These are phyloP conservation scores for Fusarium sterilihyphosum DNA, from an alignment of 2,329 filamentous ascomycete species.

Conservation along the genomic window DNA sequence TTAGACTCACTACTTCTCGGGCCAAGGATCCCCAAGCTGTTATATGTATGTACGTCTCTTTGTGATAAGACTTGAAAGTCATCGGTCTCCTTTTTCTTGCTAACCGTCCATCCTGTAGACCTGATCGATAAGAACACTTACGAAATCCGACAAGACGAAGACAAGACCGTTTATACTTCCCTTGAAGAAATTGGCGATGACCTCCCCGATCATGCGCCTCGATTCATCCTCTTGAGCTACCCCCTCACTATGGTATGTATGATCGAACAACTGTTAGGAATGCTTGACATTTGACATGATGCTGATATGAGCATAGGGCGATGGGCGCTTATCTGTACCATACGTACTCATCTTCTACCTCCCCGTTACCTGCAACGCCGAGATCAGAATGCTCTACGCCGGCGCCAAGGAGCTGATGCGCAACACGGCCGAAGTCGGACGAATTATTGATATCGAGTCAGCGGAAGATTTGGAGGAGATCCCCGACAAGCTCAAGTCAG, in stretches of 20 bases:
- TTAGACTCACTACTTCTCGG: constrained; percentile 89
- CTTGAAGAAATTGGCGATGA: constrained; percentile 87
- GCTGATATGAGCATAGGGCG: constrained; percentile 63
- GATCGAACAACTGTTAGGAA: not conserved
- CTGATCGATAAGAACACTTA: constrained; percentile 89
- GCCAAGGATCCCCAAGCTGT: constrained; percentile 88
- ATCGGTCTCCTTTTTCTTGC: not conserved
- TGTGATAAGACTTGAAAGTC: not conserved
- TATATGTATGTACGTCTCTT: constrained; percentile 78
- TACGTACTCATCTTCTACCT: constrained; percentile 97
- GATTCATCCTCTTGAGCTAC: constrained; percentile 91
- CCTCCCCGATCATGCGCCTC: constrained; percentile 89
- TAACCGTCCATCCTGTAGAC: constrained; percentile 63
- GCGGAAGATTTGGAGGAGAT: constrained; percentile 86
- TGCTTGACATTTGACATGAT: not conserved
- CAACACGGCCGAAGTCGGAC: constrained; percentile 89
- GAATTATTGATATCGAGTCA: constrained; percentile 84
- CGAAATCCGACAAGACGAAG: constrained; percentile 87
- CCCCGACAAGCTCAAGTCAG: constrained; percentile 66
- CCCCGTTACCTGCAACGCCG: constrained; percentile 87
- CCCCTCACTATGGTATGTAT: constrained; percentile 80
- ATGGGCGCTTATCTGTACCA: constrained; percentile 85
- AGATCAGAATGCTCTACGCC: constrained; percentile 92
- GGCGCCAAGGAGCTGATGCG: constrained; percentile 96
- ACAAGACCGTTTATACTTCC: constrained; percentile 79